These are phyloP conservation scores for Apiospora marii DNA, from an alignment of 2,329 filamentous ascomycete genomes.

Conservation along the genomic window DNA sequence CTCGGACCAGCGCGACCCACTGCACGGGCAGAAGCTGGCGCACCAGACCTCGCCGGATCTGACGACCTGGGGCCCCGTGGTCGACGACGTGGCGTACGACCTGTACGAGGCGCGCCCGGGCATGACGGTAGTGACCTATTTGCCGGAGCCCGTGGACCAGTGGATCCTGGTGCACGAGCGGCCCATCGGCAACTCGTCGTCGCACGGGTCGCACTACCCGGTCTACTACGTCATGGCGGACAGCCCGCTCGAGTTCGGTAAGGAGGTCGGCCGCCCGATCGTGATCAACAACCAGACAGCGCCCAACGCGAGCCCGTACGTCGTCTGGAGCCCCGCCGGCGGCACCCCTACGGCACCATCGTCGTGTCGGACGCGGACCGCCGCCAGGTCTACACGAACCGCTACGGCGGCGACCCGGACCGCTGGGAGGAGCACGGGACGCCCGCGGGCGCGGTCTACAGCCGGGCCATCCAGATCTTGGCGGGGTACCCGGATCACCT, in stretches of 20 bases:
- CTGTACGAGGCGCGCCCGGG: slow-evolving; percentile 70
- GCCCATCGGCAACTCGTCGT: slow-evolving; percentile 38
- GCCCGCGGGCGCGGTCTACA: slow-evolving; percentile 38
- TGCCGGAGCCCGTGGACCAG: slow-evolving; percentile 58
- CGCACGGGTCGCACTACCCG: slow-evolving; percentile 47
- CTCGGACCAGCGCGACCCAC: slow-evolving; percentile 71
- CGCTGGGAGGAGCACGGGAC: slow-evolving; percentile 46
- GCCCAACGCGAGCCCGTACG: slow-evolving; percentile 51
- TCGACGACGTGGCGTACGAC: slow-evolving; percentile 68
- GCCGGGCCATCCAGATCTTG: slow-evolving; percentile 39
- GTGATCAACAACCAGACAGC: slow-evolving; percentile 40
- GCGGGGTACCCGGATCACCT: slow-evolving; percentile 35
- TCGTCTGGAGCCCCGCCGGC: slow-evolving; percentile 53
- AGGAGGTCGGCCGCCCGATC: slow-evolving; percentile 43
- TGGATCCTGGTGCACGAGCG: slow-evolving; percentile 62
- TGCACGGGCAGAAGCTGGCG: slow-evolving; percentile 72
- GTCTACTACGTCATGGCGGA: slow-evolving; percentile 54
- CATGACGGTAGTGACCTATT: slow-evolving; percentile 68
- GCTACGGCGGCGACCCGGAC: slow-evolving; percentile 46
- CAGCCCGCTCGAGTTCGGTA: slow-evolving; percentile 47
- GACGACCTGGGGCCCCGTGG: slow-evolving; percentile 62
- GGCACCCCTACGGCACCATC: slow-evolving; percentile 53
- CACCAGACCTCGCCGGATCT: slow-evolving; percentile 69
- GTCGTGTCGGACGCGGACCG: slow-evolving; percentile 49
- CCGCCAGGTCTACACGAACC: slow-evolving; percentile 52